A percentile compares a stretch with the other conserved stretches of the same genome.
Conservation (phyloP, 148 eudicot species). For the Rhododendron ovatum region DNA sequence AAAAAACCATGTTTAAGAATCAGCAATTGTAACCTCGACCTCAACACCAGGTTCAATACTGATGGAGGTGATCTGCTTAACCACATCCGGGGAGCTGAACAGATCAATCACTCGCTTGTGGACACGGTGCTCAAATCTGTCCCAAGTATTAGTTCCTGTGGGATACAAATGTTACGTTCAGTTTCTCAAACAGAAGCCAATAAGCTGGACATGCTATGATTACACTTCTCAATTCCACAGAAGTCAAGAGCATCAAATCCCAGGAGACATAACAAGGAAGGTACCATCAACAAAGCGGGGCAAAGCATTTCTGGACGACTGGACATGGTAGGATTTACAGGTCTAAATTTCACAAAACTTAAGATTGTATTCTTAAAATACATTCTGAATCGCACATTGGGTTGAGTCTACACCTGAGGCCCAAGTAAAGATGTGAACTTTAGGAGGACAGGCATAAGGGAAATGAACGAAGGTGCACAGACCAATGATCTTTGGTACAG, state of each 20-base stretch:
- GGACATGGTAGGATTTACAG: not conserved
- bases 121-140: slow-evolving; percentile 71
- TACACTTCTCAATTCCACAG: not conserved
- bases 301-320: not conserved
- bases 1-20: slow-evolving; percentile 30
- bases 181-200: not conserved
- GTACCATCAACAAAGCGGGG: not conserved
- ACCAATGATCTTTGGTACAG: not conserved
- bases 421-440: not conserved
- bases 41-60: slow-evolving; percentile 75
- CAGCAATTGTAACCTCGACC: slow-evolving; percentile 82
- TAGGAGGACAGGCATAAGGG: not conserved
- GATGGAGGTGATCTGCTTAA: slow-evolving; percentile 79
- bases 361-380: not conserved
- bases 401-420: not conserved
- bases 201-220: not conserved
- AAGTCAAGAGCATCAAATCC: not conserved
- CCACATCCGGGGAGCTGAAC: slow-evolving; percentile 80
- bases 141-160: slow-evolving; percentile 68
- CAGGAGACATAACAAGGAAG: not conserved
- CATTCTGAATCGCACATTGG: not conserved
- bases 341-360: not conserved
- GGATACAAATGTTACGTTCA: not conserved
- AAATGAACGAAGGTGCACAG: not conserved
- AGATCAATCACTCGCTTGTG: slow-evolving; percentile 85